phyloP scores from a whole-genome alignment of 2,329 filamentous ascomycete genomes.

The Ploettnerulaceae sp. region DNA sequence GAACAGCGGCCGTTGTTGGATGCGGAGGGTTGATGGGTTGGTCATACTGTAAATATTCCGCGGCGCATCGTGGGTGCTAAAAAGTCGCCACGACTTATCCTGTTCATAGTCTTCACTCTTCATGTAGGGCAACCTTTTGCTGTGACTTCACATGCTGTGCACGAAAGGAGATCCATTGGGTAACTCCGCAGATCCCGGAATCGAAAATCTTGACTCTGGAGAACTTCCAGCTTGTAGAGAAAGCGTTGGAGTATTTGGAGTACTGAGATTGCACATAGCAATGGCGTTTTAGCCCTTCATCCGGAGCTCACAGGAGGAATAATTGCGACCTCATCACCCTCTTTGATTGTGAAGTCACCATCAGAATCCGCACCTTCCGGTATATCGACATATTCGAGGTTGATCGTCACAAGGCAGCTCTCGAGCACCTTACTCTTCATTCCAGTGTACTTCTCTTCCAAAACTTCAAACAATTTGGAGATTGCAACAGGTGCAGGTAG shows the following conservation, averaged over 20 bases:
- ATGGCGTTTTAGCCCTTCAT: too few relatives aligned
- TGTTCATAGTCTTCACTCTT: too few relatives aligned
- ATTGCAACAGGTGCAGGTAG: constrained; percentile 63
- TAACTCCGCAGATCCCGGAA: not conserved
- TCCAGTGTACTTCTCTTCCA: constrained; percentile 67
- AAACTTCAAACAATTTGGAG: constrained; percentile 55
- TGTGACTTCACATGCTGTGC: not conserved
- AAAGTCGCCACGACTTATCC: too few relatives aligned
- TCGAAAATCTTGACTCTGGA: too few relatives aligned
- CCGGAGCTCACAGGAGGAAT: constrained; percentile 87
- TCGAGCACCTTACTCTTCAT: constrained; percentile 64
- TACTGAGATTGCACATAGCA: too few relatives aligned
- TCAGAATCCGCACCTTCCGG: constrained; percentile 39
- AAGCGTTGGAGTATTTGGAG: too few relatives aligned
- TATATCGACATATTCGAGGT: constrained; percentile 75
- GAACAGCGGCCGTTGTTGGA: constrained; percentile 10
- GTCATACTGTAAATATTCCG: not conserved
- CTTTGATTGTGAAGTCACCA: constrained; percentile 50
- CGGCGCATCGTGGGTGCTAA: not conserved
- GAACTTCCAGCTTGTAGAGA: too few relatives aligned
- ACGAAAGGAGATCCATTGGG: not conserved
- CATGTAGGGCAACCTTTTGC: not conserved
- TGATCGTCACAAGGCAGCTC: constrained; percentile 73
- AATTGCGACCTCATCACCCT: constrained; percentile 79
- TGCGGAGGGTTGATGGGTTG: not conserved